Percentiles rank a stretch among this genome's conserved stretches.
Evolutionary conservation across 192 early-diverging fungal genomes (phyloP).

Genomic region (Gonapodya sp.): DNA sequence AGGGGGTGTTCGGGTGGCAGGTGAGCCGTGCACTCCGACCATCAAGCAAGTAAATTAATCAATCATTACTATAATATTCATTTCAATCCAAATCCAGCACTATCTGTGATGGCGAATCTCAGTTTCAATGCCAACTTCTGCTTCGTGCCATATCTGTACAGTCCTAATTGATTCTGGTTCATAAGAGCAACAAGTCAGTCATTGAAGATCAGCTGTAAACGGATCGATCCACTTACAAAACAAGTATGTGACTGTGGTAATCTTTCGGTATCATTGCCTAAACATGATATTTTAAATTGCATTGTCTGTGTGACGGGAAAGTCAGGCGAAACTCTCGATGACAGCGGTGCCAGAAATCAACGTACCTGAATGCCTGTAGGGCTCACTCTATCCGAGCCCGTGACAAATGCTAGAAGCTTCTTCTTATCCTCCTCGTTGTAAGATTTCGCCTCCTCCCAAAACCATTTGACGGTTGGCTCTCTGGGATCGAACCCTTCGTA

Average conservation of each 20-base stretch:
- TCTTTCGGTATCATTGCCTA: slow-evolving; percentile 30
- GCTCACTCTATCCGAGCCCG: slow-evolving; percentile 79
- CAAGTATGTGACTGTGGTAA: slow-evolving; percentile 90
- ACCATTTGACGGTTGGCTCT: slow-evolving; percentile 17
- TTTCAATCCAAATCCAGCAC: slow-evolving; percentile 73
- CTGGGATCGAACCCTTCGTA: slow-evolving; percentile 23
- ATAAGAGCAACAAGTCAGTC: not conserved
- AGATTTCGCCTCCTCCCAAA: slow-evolving; percentile 80
- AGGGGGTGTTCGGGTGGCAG: too few relatives aligned
- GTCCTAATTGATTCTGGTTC: slow-evolving; percentile 71
- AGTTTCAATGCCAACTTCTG: slow-evolving; percentile 70
- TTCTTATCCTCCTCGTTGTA: slow-evolving; percentile 68
- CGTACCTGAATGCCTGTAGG: slow-evolving; percentile 77
- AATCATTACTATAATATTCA: too few relatives aligned
- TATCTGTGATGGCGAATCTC: slow-evolving; percentile 68
- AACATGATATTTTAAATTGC: slow-evolving; percentile 11
- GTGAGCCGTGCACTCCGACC: too few relatives aligned
- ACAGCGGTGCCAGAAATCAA: slow-evolving; percentile 75
- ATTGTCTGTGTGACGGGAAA: slow-evolving; percentile 11
- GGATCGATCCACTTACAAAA: not conserved
- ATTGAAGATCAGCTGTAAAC: not conserved
- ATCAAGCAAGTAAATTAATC: too few relatives aligned
- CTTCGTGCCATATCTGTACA: slow-evolving; percentile 71
- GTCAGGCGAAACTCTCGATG: slow-evolving; percentile 32
- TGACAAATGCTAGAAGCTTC: slow-evolving; percentile 80